Evolutionary conservation across 2,329 filamentous ascomycete genomes (phyloP), one percentile per base, ranked within the genome.

Genomic region (Exophiala xenobiotica): DNA sequence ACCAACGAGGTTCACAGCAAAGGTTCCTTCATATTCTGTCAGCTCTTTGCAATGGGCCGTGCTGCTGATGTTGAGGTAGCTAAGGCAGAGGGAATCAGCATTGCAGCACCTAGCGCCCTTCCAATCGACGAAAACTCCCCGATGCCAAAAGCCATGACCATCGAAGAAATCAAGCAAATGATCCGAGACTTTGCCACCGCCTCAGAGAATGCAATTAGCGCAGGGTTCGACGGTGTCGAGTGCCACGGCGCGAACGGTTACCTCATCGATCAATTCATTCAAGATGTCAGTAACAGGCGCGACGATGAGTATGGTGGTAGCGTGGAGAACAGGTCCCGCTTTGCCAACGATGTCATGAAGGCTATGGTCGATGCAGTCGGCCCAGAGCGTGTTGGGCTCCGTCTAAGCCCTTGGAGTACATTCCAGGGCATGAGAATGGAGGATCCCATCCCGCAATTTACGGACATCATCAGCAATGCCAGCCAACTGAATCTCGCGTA

Each of bases 371-470:
- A 68, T 6, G 70, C 71, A 0, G 59, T 79, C 2, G 78, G 78
- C 1, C 31, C 31, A 6, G 69, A 76, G 2, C 70, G 69, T 4
- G 59, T 74, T 1, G 73, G 65, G 2, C 72, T 77, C 14, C 72
- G 76, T 1, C 62, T 80, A 11, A 74, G 72, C n/a, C 69, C 59
- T 16, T 79, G 49, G 52, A 66, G 61, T 44, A 56, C 56, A 2
- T 70, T 69, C 60, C 67, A 70, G 59, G 67, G 54, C 2, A 71
- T 87, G 83, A 68, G 70, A 23, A 85, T 86, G 80, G 57, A 66
- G 0, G 74, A 87, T 37, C 83, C 83, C 0, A 62, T 80, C 8
- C 79, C 82, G 0, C 83, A 88, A 54, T 88, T 87, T 61, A 70
- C 69, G 0, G 72, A 87, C 60, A 63, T 86, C 6, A 73, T 82